Evolutionary conservation across 139 green algal genomes (phyloP).

Genomic region (Chlorella ohadii): DNA sequence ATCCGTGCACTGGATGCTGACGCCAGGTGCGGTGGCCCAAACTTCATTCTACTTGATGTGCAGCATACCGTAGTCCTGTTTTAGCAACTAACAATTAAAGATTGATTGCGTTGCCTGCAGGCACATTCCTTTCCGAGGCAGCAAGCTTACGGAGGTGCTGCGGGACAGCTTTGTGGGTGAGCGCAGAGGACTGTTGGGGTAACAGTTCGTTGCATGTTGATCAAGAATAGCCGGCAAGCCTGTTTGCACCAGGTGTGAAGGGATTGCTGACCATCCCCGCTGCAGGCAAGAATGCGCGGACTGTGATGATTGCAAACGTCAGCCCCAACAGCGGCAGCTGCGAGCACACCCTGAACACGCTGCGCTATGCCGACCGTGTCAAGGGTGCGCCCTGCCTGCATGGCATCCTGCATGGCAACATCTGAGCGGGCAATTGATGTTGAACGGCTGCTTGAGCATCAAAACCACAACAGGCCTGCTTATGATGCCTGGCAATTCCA

Average conservation of each 20-base stretch:
- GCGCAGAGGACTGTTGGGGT: neutral
- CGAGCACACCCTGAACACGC: slow-evolving; percentile 99
- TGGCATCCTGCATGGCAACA: neutral
- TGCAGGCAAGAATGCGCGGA: slow-evolving; percentile 77
- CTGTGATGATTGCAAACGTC: slow-evolving; percentile 99
- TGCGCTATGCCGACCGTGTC: slow-evolving; percentile 97
- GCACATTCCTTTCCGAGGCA: slow-evolving; percentile 96
- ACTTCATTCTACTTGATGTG: too few relatives aligned
- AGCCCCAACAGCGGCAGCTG: slow-evolving; percentile 85
- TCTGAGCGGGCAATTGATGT: too few relatives aligned
- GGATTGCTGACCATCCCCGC: neutral
- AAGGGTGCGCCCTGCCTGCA: slow-evolving; percentile 62
- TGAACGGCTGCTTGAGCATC: too few relatives aligned
- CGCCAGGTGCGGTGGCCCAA: slow-evolving; percentile 41
- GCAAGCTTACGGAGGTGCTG: slow-evolving; percentile 90
- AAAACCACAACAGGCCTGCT: too few relatives aligned
- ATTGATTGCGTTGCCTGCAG: neutral
- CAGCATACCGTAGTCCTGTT: too few relatives aligned
- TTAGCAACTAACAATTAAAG: neutral
- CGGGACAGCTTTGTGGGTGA: slow-evolving; percentile 59
- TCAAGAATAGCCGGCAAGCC: too few relatives aligned
- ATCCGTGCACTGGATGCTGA: slow-evolving; percentile 93
- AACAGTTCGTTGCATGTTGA: too few relatives aligned
- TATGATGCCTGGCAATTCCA: neutral
- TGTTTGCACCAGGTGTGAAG: too few relatives aligned